Conservation (phyloP, 352 stramenopile genomes). For the Phytophthora crassamura region DNA sequence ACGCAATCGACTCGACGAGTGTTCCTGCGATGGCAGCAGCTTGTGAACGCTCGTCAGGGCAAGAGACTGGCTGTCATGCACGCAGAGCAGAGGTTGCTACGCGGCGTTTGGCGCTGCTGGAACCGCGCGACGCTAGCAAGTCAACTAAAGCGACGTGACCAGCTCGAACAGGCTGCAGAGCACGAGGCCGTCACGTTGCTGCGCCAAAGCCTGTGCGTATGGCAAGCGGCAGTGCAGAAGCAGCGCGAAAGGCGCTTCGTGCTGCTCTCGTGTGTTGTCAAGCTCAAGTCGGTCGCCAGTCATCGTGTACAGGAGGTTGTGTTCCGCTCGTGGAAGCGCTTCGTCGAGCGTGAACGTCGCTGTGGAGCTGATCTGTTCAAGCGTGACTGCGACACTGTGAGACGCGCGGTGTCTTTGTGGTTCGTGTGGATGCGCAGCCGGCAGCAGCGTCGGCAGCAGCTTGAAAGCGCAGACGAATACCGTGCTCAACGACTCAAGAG, state of each 20-base stretch:
- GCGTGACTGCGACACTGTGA: constrained; percentile 3
- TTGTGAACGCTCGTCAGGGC: constrained; percentile 15
- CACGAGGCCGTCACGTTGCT: constrained; percentile 6
- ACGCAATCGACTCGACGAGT: constrained; percentile 4
- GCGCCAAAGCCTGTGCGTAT: constrained; percentile 14
- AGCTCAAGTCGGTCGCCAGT: constrained; percentile 39
- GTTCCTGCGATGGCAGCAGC: constrained; percentile 33
- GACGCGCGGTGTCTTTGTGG: constrained; percentile 24
- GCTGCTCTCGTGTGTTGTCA: constrained; percentile 60
- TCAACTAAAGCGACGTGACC: constrained; percentile 13
- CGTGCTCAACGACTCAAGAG: constrained; percentile 40
- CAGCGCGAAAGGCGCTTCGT: constrained; percentile 50
- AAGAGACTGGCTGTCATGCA: constrained; percentile 17
- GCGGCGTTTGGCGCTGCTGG: constrained; percentile 17
- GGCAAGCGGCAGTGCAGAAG: constrained; percentile 26
- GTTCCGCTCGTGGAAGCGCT: constrained; percentile 28
- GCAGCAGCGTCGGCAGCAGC: constrained; percentile 18
- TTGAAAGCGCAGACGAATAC: constrained; percentile 35
- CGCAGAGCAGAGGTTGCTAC: constrained; percentile 11
- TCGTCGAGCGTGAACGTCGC: constrained; percentile 11
- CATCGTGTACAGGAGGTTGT: constrained; percentile 28
- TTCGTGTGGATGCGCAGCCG: not conserved
- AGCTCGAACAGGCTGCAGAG: constrained; percentile 13
- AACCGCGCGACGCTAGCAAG: not conserved
- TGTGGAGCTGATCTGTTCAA: constrained; percentile 10